Evolutionary conservation across 345 rosid species (phyloP).

Genomic region (Arabis hirsuta): DNA sequence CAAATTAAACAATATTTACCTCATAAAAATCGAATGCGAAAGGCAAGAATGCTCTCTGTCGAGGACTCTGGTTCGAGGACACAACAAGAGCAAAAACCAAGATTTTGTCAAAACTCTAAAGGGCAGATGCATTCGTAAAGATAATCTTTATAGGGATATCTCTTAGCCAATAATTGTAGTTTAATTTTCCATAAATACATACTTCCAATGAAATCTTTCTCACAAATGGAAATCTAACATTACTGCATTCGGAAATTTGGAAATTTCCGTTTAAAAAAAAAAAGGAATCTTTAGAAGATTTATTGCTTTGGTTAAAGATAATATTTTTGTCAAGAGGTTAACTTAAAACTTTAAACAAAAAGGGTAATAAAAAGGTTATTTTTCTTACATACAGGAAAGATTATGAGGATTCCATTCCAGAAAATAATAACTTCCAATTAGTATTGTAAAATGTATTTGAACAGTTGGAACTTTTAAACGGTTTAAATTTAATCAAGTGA

Average conservation of each 20-base stretch:
- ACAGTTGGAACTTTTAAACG: no score
- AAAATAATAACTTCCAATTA: no score
- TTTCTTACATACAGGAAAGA: conserved; percentile 3
- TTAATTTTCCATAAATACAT: not conserved
- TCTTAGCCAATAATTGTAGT: no score
- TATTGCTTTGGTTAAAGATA: not conserved
- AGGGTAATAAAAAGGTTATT: not conserved
- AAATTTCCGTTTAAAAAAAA: not conserved
- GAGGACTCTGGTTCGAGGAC: not conserved
- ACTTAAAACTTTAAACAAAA: no score
- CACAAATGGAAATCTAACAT: not conserved
- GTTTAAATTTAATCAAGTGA: no score
- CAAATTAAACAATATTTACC: not conserved
- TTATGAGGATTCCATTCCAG: not conserved
- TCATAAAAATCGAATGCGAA: not conserved
- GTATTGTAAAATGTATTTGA: no score
- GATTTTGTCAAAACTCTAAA: not conserved
- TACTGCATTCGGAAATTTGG: not conserved
- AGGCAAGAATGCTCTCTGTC: not conserved
- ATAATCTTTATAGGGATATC: not conserved
- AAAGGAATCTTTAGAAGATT: not conserved
- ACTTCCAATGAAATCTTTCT: not conserved
- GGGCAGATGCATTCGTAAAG: not conserved
- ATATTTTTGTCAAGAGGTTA: not conserved
- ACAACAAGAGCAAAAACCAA: not conserved